Percentiles rank a stretch among this genome's conserved stretches.
Conservation (phyloP, 192 early-diverging fungal species). For the Pilaira anomala region DNA sequence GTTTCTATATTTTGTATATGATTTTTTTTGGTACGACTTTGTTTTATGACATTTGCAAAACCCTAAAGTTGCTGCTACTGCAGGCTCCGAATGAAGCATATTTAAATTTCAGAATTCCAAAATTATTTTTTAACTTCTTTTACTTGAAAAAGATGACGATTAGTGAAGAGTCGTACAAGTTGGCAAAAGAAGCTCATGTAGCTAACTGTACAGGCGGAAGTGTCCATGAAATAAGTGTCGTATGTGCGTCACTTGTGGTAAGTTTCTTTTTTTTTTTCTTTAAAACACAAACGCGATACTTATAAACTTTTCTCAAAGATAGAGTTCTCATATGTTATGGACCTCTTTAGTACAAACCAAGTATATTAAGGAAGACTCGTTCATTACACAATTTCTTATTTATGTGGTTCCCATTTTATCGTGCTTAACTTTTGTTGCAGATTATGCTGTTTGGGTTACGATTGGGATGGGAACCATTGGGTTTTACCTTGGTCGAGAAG, state of each 20-base stretch:
- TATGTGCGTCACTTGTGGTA: constrained; percentile 42
- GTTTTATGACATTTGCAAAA: too few species aligned
- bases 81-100: too few species aligned
- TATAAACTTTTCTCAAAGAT: not conserved
- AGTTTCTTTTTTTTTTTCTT: constrained; percentile 21
- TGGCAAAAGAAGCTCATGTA: constrained; percentile 56
- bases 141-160: not conserved
- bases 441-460: constrained; percentile 12
- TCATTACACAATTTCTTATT: constrained; percentile 15
- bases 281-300: not conserved
- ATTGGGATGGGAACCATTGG: constrained; percentile 7
- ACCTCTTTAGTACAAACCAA: constrained; percentile 3
- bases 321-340: constrained; percentile 23
- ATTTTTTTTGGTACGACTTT: too few species aligned
- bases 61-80: too few species aligned
- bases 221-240: constrained; percentile 42
- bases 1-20: too few species aligned
- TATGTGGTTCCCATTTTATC: constrained; percentile 18
- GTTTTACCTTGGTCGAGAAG: not conserved
- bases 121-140: too few species aligned
- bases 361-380: not conserved
- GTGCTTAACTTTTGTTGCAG: constrained; percentile 21
- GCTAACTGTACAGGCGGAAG: constrained; percentile 52
- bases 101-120: too few species aligned
- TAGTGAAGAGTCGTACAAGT: constrained; percentile 42